A percentile compares a stretch with the other conserved stretches of the same genome.
phyloP scores from a whole-genome alignment of 140 eudicot species.

The Bidens hawaiensis region DNA sequence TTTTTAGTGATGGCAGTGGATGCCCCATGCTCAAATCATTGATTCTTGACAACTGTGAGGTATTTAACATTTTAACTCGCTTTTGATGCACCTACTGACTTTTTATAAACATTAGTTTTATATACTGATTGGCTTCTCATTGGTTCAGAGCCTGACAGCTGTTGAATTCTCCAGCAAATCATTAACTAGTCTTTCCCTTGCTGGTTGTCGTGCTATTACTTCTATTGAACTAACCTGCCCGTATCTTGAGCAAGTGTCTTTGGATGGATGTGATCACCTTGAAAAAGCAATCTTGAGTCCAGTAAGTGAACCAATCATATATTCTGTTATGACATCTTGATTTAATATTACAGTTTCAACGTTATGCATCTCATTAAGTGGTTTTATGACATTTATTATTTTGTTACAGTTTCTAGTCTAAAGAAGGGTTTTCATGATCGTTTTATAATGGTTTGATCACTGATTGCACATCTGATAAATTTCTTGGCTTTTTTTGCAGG shows the following conservation, averaged over 20 bases:
- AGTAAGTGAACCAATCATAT: too few relatives aligned
- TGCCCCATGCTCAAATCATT: constrained; percentile 82
- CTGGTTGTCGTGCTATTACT: constrained; percentile 82
- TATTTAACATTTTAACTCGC: constrained; percentile 27
- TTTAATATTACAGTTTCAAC: too few relatives aligned
- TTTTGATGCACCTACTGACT: neutral
- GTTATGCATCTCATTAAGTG: too few relatives aligned
- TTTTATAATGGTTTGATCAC: too few relatives aligned
- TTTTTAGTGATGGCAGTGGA: constrained; percentile 82
- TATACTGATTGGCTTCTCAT: neutral
- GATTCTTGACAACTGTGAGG: constrained; percentile 91
- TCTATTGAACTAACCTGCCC: constrained; percentile 77
- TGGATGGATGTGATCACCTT: constrained; percentile 97
- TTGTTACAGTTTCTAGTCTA: too few relatives aligned
- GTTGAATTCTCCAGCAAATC: constrained; percentile 69
- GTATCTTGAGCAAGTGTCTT: constrained; percentile 74
- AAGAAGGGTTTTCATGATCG: too few relatives aligned
- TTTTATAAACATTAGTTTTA: too few relatives aligned
- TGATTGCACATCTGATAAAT: too few relatives aligned
- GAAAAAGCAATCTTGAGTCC: constrained; percentile 82
- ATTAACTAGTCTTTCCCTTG: constrained; percentile 73
- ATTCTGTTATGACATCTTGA: too few relatives aligned
- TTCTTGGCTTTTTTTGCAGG: constrained; percentile 57
- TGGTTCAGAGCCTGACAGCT: constrained; percentile 74
- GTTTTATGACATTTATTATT: too few relatives aligned